These are phyloP conservation scores for Macrolepiota albuminosa DNA, from an alignment of 768 basidiomycete species.

Conservation along the genomic window DNA sequence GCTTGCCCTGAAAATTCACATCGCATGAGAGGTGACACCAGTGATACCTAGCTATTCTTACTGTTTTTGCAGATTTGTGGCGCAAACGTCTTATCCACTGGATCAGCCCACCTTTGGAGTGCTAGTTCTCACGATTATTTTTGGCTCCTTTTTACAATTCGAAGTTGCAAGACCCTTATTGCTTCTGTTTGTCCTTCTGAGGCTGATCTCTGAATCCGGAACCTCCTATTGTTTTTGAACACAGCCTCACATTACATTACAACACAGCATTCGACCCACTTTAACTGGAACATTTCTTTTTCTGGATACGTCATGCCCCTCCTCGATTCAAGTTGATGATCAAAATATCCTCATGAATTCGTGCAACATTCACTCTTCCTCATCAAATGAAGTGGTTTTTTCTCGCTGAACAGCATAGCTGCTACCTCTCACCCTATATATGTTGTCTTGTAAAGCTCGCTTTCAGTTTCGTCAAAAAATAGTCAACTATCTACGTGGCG, in stretches of 20 bases:
- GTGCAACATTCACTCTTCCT: not conserved
- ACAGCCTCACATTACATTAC: not conserved
- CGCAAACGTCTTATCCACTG: not conserved
- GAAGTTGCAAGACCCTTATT: not conserved
- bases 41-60: not conserved
- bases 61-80: not conserved
- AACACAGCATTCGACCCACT: not conserved
- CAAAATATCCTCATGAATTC: not conserved
- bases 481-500: not conserved
- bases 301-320: not conserved
- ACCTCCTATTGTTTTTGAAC: not conserved
- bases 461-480: not conserved
- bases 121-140: not conserved
- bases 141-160: not conserved
- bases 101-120: no score
- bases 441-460: not conserved
- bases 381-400: not conserved
- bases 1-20: not conserved
- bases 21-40: no score
- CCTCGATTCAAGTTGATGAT: not conserved
- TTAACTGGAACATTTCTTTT: not conserved
- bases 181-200: not conserved
- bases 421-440: not conserved
- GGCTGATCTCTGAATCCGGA: not conserved
- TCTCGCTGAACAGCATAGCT: not conserved